These are phyloP conservation scores for Biscogniauxia mediterranea DNA, from an alignment of 2,329 filamentous ascomycete genomes.

Conservation along the genomic window DNA sequence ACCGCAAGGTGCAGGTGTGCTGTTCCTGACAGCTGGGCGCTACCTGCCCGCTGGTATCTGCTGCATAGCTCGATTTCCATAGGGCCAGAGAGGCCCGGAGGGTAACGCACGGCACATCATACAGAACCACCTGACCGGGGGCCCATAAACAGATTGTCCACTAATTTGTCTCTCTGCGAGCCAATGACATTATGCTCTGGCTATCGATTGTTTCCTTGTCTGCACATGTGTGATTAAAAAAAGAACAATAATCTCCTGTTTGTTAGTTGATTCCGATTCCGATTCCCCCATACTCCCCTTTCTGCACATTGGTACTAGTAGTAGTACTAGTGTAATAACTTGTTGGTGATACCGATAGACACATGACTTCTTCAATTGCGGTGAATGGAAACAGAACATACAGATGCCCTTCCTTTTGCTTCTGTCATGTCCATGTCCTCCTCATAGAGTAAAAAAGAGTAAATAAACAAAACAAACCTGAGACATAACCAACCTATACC, in stretches of 20 bases:
- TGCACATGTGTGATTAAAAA: neutral
- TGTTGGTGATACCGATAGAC: no score
- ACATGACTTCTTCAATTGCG: neutral
- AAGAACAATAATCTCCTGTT: neutral
- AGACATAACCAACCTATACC: no score
- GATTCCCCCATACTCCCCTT: no score
- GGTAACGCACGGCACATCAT: conserved; percentile 11
- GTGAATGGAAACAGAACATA: neutral
- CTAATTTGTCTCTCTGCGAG: conserved; percentile 19
- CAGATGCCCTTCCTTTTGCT: no score
- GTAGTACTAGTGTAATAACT: no score
- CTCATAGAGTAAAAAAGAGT: conserved; percentile 7
- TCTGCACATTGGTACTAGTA: no score
- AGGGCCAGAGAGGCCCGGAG: no score
- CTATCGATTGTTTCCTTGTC: conserved; percentile 7
- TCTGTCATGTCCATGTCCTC: neutral
- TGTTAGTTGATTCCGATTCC: neutral
- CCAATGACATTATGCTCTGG: conserved; percentile 10
- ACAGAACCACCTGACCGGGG: conserved; percentile 11
- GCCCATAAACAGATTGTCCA: conserved; percentile 3
- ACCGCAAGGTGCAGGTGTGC: neutral
- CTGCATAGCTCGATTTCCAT: no score
- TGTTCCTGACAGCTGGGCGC: neutral
- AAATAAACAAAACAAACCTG: neutral
- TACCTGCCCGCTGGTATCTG: no score